A percentile compares a stretch with the other conserved stretches of the same genome.
Conservation (phyloP, 164 flowering plant genomes). For the Vitis cinerea region DNA sequence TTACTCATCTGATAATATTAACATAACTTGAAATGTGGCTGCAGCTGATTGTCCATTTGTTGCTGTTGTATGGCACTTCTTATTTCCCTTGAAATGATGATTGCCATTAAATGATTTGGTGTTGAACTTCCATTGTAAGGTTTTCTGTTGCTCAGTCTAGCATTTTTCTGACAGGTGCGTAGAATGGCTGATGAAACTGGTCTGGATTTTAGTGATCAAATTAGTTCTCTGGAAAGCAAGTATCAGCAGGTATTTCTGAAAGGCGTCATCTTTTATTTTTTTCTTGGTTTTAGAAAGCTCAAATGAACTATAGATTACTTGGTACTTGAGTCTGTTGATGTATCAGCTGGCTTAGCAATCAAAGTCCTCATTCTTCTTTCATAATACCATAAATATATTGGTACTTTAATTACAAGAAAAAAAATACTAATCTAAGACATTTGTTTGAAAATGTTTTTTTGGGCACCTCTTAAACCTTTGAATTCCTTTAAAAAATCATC, state of each 20-base stretch:
- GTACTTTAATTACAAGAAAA: background rate
- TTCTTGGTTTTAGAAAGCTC: no score
- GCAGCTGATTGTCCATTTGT: no score
- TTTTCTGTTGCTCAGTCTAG: background rate
- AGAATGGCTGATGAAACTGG: slow-evolving; percentile 39
- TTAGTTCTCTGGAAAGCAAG: slow-evolving; percentile 29
- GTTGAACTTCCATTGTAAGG: background rate
- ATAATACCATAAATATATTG: no score
- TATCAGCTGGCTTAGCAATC: no score
- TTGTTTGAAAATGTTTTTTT: background rate
- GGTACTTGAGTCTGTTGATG: no score
- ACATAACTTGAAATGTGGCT: no score
- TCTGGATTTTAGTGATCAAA: slow-evolving; percentile 35
- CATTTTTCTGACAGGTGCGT: slow-evolving; percentile 19
- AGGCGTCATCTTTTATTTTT: background rate
- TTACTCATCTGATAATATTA: background rate
- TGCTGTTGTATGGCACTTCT: no score
- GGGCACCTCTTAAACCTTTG: background rate
- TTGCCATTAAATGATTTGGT: background rate
- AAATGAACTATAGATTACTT: no score
- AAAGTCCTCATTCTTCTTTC: no score
- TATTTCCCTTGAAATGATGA: no score
- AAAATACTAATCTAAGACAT: background rate
- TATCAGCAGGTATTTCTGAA: slow-evolving; percentile 24
- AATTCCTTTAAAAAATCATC: no score